These are phyloP conservation scores for Diospyros lotus DNA, from an alignment of 148 eudicot species.

Conservation along the genomic window DNA sequence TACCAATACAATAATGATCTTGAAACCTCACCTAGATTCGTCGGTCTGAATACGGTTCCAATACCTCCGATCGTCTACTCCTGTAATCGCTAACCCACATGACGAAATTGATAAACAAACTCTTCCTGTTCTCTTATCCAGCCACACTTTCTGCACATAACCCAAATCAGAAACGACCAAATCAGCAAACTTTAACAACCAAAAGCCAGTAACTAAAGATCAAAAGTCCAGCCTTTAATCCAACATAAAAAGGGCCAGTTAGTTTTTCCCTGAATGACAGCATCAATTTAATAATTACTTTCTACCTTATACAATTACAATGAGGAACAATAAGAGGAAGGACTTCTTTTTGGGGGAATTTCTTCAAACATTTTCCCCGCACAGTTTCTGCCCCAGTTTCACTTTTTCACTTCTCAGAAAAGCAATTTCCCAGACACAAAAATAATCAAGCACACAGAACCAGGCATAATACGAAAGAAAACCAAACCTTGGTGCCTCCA, in stretches of 20 bases:
- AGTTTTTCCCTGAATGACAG: background rate
- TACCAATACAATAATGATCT: background rate
- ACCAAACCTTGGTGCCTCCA: too few species aligned
- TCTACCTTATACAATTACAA: background rate
- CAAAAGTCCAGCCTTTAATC: background rate
- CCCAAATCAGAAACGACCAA: background rate
- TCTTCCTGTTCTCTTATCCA: constrained; percentile 43
- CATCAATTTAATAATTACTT: background rate
- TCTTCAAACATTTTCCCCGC: background rate
- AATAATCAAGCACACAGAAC: background rate
- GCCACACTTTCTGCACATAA: constrained; percentile 40
- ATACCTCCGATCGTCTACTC: constrained; percentile 18
- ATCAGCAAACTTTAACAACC: background rate
- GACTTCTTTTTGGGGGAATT: background rate
- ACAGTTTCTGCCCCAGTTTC: background rate
- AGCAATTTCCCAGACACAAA: background rate
- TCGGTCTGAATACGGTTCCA: constrained; percentile 32
- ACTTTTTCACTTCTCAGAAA: background rate
- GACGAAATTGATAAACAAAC: constrained; percentile 37
- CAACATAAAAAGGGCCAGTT: background rate
- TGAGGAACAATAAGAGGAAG: background rate
- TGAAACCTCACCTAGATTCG: constrained; percentile 33
- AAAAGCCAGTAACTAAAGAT: background rate
- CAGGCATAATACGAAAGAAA: background rate
- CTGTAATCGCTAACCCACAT: constrained; percentile 39